Conservation (phyloP, 192 early-diverging fungal genomes). For the Backusella sp. region DNA sequence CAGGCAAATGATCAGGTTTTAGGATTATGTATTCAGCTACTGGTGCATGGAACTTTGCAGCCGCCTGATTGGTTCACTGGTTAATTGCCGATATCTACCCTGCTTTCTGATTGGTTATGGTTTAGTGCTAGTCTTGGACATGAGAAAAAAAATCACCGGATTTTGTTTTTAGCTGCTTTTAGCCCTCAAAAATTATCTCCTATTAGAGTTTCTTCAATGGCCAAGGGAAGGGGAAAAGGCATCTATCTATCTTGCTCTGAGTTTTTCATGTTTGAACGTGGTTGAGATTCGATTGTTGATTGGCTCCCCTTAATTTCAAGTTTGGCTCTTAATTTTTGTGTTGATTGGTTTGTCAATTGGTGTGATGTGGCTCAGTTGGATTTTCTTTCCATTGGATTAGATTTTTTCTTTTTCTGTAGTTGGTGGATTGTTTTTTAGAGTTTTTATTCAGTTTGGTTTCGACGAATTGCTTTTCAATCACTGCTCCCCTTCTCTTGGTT, state of each 20-base stretch:
- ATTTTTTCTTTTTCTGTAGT: neutral
- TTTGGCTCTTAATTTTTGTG: neutral
- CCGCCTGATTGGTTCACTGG: neutral
- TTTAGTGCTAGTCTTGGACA: neutral
- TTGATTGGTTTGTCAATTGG: neutral
- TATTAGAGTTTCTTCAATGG: neutral
- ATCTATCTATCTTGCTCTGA: neutral
- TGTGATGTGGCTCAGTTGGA: neutral
- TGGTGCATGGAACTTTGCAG: neutral
- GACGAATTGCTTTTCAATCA: neutral
- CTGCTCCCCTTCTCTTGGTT: neutral
- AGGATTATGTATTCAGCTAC: neutral
- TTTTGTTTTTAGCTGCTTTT: neutral
- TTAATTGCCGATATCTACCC: neutral
- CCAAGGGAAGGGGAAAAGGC: neutral
- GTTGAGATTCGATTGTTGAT: neutral
- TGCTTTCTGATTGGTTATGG: neutral
- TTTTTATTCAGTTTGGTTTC: neutral
- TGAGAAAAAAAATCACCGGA: neutral
- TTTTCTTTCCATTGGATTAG: neutral
- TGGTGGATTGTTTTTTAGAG: neutral
- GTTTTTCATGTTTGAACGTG: neutral
- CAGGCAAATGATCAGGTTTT: neutral
- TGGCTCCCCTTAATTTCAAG: neutral
- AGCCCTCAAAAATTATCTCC: neutral